Conservation (phyloP, 495 filamentous ascomycete genomes). For the Talaromyces proteolyticus region DNA sequence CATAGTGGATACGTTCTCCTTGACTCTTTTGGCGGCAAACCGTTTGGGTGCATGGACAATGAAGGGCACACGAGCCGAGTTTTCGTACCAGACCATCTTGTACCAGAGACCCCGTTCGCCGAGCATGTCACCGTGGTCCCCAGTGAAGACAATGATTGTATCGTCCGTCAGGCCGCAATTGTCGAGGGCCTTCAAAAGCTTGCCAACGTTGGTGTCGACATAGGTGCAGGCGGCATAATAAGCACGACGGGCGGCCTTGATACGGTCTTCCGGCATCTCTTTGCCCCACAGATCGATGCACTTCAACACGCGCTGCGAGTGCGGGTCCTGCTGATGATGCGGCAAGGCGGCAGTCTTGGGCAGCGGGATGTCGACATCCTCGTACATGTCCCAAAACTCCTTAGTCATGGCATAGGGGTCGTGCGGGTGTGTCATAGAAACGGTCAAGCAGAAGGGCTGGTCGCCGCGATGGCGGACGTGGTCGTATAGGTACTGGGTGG, state of each 20-base stretch:
- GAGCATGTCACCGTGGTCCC: conserved; percentile 91
- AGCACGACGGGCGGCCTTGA: conserved; percentile 70
- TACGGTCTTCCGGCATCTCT: conserved; percentile 70
- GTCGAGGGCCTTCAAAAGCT: conserved; percentile 65
- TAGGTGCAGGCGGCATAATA: conserved; percentile 89
- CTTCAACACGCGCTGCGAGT: conserved; percentile 73
- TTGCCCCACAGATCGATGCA: conserved; percentile 76
- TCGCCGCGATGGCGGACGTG: conserved; percentile 63
- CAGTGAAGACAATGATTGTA: conserved; percentile 81
- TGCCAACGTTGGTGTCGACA: conserved; percentile 81
- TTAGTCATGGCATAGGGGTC: conserved; percentile 87
- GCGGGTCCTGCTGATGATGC: conserved; percentile 72
- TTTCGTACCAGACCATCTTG: conserved; percentile 90
- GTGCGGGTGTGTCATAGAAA: conserved; percentile 87
- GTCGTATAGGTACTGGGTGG: conserved; percentile 77
- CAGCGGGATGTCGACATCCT: conserved; percentile 75
- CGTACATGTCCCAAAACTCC: conserved; percentile 85
- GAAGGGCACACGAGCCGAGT: conserved; percentile 75
- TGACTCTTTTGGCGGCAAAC: conserved; percentile 63
- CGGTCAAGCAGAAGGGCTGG: conserved; percentile 80
- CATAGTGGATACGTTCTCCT: conserved; percentile 75
- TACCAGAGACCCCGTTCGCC: conserved; percentile 89
- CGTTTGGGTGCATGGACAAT: conserved; percentile 64
- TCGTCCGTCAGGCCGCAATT: conserved; percentile 70
- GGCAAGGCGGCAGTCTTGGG: conserved; percentile 64